Percentiles rank a stretch among this genome's conserved stretches.
Evolutionary conservation across 2,329 filamentous ascomycete genomes (phyloP).

Genomic region (Fusarium subglutinans): DNA sequence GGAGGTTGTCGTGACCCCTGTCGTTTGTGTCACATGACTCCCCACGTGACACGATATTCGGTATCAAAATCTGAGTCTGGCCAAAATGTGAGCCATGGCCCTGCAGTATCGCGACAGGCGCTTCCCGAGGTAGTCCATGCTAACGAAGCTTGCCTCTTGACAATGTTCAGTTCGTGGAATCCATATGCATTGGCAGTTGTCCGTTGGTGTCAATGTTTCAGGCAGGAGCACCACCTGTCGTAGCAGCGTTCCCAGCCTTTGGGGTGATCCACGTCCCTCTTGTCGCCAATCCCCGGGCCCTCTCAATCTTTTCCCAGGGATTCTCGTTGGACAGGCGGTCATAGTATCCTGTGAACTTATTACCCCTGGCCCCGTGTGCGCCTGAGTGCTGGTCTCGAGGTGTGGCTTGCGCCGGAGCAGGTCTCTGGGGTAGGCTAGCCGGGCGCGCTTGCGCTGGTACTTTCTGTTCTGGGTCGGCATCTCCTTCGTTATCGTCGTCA

Average conservation of each 20-base stretch:
- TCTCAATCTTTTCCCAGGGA: conserved; percentile 72
- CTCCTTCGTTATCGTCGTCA: conserved; percentile 34
- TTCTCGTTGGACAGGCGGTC: conserved; percentile 75
- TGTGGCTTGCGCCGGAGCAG: conserved; percentile 26
- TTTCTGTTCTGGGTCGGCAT: conserved; percentile 27
- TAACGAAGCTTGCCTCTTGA: too few species aligned
- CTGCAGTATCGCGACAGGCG: neutral
- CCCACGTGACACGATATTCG: conserved; percentile 10
- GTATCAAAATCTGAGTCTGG: neutral
- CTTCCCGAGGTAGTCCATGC: too few species aligned
- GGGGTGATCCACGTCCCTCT: conserved; percentile 56
- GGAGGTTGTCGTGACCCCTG: conserved; percentile 34
- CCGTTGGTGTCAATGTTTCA: conserved; percentile 11
- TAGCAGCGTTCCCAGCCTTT: neutral
- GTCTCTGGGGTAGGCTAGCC: conserved; percentile 47
- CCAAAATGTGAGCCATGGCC: neutral
- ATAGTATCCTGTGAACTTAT: conserved; percentile 75
- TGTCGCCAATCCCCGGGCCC: conserved; percentile 53
- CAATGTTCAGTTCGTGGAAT: neutral
- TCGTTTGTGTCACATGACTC: conserved; percentile 24
- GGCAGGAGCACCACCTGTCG: conserved; percentile 3
- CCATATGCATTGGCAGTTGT: neutral
- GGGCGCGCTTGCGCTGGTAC: conserved; percentile 45
- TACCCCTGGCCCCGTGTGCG: conserved; percentile 34
- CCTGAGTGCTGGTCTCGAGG: conserved; percentile 22